These are phyloP conservation scores for Phoenix dactylifera DNA, from an alignment of 176 grass and related monocot genomes.

Conservation along the genomic window DNA sequence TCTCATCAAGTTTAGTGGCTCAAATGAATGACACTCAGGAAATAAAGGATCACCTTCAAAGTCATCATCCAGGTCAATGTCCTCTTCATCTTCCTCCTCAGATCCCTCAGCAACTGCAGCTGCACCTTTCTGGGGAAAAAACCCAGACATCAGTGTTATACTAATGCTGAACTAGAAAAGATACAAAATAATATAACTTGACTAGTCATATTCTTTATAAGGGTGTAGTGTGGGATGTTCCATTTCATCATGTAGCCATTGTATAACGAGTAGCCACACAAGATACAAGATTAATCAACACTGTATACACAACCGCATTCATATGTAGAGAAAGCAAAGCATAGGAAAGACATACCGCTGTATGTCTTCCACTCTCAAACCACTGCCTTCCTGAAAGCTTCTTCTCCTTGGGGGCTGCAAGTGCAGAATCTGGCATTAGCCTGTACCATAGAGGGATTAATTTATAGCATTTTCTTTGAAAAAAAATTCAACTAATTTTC, in stretches of 20 bases:
- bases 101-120: conserved; percentile 51
- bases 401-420: conserved; percentile 86
- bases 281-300: background rate
- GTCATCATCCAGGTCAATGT: conserved; percentile 87
- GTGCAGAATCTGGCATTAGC: conserved; percentile 95
- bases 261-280: background rate
- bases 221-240: too few species aligned
- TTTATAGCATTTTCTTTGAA: background rate
- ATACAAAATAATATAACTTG: too few species aligned
- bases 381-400: conserved; percentile 75
- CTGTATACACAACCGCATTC: too few species aligned
- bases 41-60: conserved; percentile 65
- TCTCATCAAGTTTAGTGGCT: too few species aligned
- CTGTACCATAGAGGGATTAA: conserved; percentile 23
- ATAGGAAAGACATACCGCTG: conserved; percentile 35
- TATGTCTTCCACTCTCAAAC: conserved; percentile 89
- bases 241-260: too few species aligned
- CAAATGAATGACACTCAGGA: background rate
- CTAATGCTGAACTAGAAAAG: too few species aligned
- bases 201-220: too few species aligned
- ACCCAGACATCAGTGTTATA: background rate
- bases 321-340: background rate
- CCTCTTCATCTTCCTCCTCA: conserved; percentile 76
- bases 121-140: conserved; percentile 58
- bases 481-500: background rate